Evolutionary conservation across 1,284 basidiomycete genomes (phyloP).

Genomic region (Peniophora sp.): DNA sequence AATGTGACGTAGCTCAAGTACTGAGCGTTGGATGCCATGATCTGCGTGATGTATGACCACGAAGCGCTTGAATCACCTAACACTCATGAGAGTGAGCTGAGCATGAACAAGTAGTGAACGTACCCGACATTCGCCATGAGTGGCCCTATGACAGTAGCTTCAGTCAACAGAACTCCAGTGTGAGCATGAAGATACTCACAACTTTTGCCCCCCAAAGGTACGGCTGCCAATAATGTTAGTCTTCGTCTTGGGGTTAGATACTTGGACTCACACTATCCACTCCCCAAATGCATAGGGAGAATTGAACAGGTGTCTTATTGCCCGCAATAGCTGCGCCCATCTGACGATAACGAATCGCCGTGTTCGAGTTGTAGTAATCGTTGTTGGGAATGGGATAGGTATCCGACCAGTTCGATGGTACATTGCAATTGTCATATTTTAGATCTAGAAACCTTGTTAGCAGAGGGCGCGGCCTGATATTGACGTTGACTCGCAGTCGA

Average conservation of each 20-base stretch:
- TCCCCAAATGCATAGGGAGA: constrained; percentile 45
- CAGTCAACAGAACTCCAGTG: neutral
- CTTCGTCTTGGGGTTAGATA: no score
- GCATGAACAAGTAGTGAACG: no score
- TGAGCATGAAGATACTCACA: constrained; percentile 8
- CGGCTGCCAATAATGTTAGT: no score
- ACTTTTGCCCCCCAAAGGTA: no score
- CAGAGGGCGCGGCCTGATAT: constrained; percentile 7
- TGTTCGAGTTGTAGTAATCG: constrained; percentile 51
- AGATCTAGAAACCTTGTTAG: constrained; percentile 22
- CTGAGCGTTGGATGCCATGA: constrained; percentile 34
- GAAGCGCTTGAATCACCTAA: constrained; percentile 39
- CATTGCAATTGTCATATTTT: constrained; percentile 54
- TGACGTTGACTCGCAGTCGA: constrained; percentile 31
- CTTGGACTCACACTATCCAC: constrained; percentile 9
- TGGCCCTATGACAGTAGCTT: constrained; percentile 29
- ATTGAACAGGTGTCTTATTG: constrained; percentile 30
- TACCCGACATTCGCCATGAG: constrained; percentile 49
- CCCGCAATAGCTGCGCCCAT: constrained; percentile 28
- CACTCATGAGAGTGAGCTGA: no score
- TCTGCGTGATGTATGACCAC: constrained; percentile 40
- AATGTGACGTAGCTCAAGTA: constrained; percentile 37
- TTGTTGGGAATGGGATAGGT: constrained; percentile 14
- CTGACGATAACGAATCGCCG: constrained; percentile 43
- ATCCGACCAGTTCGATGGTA: constrained; percentile 45